A percentile compares a stretch with the other conserved stretches of the same genome.
Evolutionary conservation across 306 rosid genomes (phyloP).

Genomic region (Lupinus albus): DNA sequence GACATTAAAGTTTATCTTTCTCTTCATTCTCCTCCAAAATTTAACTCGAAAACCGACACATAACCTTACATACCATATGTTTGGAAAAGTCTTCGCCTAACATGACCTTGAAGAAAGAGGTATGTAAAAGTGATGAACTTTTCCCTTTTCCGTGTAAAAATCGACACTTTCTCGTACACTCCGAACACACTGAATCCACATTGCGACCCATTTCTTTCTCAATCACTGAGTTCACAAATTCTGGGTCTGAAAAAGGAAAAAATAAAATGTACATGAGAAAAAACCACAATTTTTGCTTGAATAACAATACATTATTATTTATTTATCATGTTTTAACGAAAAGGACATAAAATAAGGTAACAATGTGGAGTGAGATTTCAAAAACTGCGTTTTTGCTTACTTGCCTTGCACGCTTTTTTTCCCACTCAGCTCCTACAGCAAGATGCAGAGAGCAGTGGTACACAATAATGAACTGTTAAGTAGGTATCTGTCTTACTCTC

Average conservation of each 20-base stretch:
- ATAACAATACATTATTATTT: no score
- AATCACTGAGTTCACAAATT: not conserved
- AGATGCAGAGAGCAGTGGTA: not conserved
- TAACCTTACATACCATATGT: conserved; percentile 46
- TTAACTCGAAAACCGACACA: no score
- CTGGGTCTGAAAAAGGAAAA: not conserved
- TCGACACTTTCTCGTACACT: conserved; percentile 49
- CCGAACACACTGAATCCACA: conserved; percentile 40
- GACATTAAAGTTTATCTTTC: no score
- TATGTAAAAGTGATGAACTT: conserved; percentile 19
- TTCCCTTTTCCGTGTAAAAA: conserved; percentile 46
- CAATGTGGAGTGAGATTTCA: not conserved
- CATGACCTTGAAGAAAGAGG: conserved; percentile 71
- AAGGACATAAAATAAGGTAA: not conserved
- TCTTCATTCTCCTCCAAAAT: no score
- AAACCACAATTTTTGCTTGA: not conserved
- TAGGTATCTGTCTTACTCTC: no score
- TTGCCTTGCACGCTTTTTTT: not conserved
- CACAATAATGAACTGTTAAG: no score
- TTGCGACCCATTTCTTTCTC: conserved; percentile 44
- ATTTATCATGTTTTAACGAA: no score
- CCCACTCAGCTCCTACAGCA: not conserved
- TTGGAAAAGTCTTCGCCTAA: conserved; percentile 41
- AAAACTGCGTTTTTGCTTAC: not conserved
- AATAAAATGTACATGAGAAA: not conserved